These are phyloP conservation scores for Chaetomium globosum DNA, from an alignment of 2,329 filamentous ascomycete genomes.

Conservation along the genomic window DNA sequence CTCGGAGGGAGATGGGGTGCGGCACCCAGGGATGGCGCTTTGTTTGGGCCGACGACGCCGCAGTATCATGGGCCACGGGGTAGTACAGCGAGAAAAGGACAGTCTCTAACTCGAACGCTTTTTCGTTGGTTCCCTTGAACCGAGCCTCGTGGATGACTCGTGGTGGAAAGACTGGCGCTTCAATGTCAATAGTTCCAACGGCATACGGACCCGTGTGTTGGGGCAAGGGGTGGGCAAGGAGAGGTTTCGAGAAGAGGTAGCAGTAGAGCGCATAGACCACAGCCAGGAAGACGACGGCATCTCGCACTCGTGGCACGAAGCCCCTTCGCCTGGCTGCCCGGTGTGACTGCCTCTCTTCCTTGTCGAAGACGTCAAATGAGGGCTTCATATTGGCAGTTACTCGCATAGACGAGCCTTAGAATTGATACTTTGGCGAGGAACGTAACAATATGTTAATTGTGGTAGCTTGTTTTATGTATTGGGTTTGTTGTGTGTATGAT, in stretches of 20 bases:
- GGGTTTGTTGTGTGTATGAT: conserved; percentile 5
- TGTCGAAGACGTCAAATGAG: conserved; percentile 10
- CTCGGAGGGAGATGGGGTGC: conserved; percentile 48
- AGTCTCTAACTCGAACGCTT: conserved; percentile 51
- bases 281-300: conserved; percentile 39
- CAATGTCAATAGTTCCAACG: conserved; percentile 53
- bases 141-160: conserved; percentile 44
- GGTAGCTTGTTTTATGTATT: not conserved
- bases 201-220: conserved; percentile 49
- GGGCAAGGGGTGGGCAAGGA: conserved; percentile 51
- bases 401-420: too few species aligned
- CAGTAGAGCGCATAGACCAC: conserved; percentile 47
- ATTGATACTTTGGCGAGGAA: not conserved
- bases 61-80: conserved; percentile 43
- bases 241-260: conserved; percentile 45
- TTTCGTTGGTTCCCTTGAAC: conserved; percentile 43
- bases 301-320: conserved; percentile 37
- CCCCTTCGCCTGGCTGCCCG: not conserved
- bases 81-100: conserved; percentile 57
- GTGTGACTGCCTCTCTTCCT: not conserved
- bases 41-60: conserved; percentile 25
- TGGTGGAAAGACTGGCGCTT: conserved; percentile 40
- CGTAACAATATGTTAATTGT: not conserved
- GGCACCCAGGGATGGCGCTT: conserved; percentile 51
- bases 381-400: conserved; percentile 7